Evolutionary conservation across 139 green algal species (phyloP).

Genomic region (Monoraphidium neglectum): DNA sequence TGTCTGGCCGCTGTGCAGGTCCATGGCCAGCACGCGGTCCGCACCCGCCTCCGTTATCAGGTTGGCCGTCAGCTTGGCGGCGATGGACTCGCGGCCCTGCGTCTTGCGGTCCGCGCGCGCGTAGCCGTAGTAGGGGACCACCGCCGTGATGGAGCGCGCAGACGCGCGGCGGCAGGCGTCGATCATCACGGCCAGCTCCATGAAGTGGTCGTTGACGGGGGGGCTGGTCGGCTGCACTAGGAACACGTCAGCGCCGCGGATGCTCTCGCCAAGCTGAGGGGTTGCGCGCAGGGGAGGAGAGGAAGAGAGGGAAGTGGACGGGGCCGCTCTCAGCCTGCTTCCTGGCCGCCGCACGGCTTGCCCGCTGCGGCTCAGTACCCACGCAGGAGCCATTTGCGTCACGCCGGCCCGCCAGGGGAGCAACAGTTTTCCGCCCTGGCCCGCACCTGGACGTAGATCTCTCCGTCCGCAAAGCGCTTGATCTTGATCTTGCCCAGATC

Average conservation of each 20-base stretch:
- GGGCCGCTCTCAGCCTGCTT: no score
- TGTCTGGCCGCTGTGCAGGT: conserved; percentile 83
- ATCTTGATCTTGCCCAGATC: conserved; percentile 93
- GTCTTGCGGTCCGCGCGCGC: conserved; percentile 84
- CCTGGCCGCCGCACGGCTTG: no score
- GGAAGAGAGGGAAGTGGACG: no score
- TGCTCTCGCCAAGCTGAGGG: conserved; percentile 81
- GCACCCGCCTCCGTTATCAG: conserved; percentile 87
- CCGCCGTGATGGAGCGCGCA: conserved; percentile 86
- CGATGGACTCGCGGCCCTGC: conserved; percentile 82
- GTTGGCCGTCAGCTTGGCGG: conserved; percentile 90
- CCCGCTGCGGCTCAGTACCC: no score
- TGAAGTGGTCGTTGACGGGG: conserved; percentile 96
- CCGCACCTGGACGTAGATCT: conserved; percentile 97
- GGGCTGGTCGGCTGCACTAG: conserved; percentile 96
- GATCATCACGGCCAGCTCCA: conserved; percentile 93
- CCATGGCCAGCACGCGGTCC: conserved; percentile 79
- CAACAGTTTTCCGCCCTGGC: no score
- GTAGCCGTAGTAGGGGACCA: conserved; percentile 81
- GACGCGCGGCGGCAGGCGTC: conserved; percentile 80
- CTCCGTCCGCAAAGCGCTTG: conserved; percentile 98
- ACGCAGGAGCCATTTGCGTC: no score
- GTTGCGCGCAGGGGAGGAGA: no score
- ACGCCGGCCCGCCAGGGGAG: no score
- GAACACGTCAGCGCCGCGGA: conserved; percentile 99